phyloP scores from a whole-genome alignment of 106 monocot species.

The Dendrobium chrysotoxum region DNA sequence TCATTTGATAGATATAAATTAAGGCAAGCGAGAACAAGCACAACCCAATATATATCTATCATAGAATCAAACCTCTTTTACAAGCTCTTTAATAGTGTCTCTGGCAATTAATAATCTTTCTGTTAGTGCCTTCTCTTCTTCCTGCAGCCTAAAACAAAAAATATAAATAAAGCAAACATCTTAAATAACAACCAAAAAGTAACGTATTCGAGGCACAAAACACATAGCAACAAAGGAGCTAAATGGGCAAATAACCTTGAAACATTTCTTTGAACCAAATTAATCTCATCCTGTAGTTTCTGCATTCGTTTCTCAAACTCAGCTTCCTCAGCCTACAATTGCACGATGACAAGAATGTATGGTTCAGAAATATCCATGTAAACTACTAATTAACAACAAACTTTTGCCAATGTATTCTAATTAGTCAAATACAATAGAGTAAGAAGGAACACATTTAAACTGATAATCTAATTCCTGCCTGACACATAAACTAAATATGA shows the following conservation, averaged over 20 bases:
- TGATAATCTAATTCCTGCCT: too few relatives aligned
- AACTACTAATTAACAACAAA: not conserved
- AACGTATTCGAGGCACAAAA: not conserved
- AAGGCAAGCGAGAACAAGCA: not conserved
- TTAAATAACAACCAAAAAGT: not conserved
- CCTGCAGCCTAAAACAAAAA: constrained; percentile 44
- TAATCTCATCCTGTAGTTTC: constrained; percentile 49
- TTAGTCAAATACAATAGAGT: too few relatives aligned
- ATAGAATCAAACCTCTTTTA: constrained; percentile 52
- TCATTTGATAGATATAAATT: not conserved
- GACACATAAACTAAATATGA: too few relatives aligned
- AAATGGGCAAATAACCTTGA: constrained; percentile 38
- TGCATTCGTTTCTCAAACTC: constrained; percentile 39
- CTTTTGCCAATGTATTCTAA: not conserved
- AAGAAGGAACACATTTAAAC: too few relatives aligned
- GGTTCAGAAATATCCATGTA: not conserved
- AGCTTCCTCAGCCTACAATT: constrained; percentile 62
- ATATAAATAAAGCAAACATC: not conserved
- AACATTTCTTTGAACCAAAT: constrained; percentile 28
- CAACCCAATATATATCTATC: not conserved
- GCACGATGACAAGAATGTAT: not conserved
- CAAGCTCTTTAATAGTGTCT: constrained; percentile 33
- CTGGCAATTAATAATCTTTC: constrained; percentile 34
- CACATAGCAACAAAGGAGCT: not conserved
- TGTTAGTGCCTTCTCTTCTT: constrained; percentile 56